Conservation (phyloP, 2,329 filamentous ascomycete genomes). For the Neopestalotiopsis rosae region DNA sequence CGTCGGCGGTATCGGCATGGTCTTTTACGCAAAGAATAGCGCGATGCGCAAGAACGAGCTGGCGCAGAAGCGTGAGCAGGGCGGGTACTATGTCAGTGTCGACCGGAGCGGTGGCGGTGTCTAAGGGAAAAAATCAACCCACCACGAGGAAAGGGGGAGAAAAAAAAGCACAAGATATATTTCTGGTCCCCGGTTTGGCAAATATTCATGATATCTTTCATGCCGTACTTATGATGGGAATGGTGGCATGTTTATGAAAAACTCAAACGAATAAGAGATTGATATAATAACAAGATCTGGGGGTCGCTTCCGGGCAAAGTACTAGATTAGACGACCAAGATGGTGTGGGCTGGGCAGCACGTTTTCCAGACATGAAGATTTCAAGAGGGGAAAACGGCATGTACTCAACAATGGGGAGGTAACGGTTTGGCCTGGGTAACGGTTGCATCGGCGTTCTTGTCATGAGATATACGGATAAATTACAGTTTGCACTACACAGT, state of each 20-base stretch:
- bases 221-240: too few relatives aligned
- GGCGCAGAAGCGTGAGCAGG: conserved; percentile 42
- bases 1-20: conserved; percentile 34
- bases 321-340: not conserved
- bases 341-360: not conserved
- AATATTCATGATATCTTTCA: too few relatives aligned
- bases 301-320: not conserved
- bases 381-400: not conserved
- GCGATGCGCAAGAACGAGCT: conserved; percentile 48
- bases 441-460: too few relatives aligned
- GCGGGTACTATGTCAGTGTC: conserved; percentile 54
- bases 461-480: too few relatives aligned
- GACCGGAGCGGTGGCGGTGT: conserved; percentile 52
- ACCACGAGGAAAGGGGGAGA: not conserved
- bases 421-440: too few relatives aligned
- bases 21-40: conserved; percentile 41
- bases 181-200: too few relatives aligned
- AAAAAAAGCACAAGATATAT: not conserved
- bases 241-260: too few relatives aligned
- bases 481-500: too few relatives aligned
- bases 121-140: conserved; percentile 19
- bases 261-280: not conserved
- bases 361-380: not conserved
- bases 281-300: not conserved
- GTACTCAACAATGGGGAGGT: not conserved